A percentile compares a stretch with the other conserved stretches of the same genome.
These are phyloP conservation scores for Aspergillus tubingensis DNA, from an alignment of 2,329 filamentous ascomycete genomes.

Conservation along the genomic window DNA sequence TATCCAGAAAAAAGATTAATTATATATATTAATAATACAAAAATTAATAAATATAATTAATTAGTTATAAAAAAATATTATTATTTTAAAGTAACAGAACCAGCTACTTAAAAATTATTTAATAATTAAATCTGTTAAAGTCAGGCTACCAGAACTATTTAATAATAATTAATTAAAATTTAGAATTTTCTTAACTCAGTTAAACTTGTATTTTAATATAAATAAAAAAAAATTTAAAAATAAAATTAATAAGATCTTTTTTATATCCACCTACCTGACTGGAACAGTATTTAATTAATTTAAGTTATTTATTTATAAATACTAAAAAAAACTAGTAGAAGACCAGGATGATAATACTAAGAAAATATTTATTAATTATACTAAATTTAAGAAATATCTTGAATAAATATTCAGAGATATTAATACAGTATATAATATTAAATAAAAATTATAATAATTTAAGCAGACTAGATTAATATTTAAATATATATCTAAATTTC, in stretches of 20 bases:
- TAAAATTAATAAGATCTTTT: not conserved
- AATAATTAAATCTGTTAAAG: not conserved
- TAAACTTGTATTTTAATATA: no score
- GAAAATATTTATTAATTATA: not conserved
- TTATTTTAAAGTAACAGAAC: not conserved
- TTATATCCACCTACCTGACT: not conserved
- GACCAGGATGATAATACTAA: not conserved
- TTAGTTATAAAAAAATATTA: not conserved
- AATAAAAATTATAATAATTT: no score
- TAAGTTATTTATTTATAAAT: not conserved
- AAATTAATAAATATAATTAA: not conserved
- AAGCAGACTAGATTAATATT: no score
- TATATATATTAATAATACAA: not conserved
- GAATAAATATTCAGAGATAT: no score
- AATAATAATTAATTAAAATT: not conserved
- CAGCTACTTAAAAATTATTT: not conserved
- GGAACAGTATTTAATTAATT: not conserved
- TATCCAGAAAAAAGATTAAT: no score
- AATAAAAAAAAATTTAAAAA: not conserved
- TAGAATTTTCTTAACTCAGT: no score
- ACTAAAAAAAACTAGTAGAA: not conserved
- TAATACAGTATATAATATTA: no score
- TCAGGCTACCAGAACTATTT: not conserved
- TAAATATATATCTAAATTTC: no score
- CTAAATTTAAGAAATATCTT: not conserved